Evolutionary conservation across 176 grass and related monocot species (phyloP).

Genomic region (Poa pratensis): DNA sequence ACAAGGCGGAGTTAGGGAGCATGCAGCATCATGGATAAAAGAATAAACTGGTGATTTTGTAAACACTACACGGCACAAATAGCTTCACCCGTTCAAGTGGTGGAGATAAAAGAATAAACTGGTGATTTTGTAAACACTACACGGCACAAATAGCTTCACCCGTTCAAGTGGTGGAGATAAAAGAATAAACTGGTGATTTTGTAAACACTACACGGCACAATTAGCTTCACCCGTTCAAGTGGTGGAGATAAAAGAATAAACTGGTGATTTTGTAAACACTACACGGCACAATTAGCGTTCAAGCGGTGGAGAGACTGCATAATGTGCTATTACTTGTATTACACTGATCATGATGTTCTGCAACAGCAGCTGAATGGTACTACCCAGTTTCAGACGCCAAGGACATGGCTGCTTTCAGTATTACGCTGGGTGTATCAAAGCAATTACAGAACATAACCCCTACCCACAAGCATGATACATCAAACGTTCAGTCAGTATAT

Average conservation of each 20-base stretch:
- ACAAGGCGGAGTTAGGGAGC: neutral
- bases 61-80: neutral
- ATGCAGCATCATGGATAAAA: neutral
- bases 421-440: neutral
- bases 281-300: neutral
- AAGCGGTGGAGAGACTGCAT: neutral
- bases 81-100: slow-evolving; percentile 12
- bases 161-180: too few species aligned
- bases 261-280: neutral
- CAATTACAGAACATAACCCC: neutral
- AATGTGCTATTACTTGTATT: neutral
- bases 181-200: neutral
- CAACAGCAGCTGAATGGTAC: neutral
- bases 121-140: neutral
- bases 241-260: neutral
- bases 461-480: neutral
- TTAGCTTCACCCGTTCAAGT: too few species aligned
- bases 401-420: neutral
- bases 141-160: slow-evolving; percentile 7
- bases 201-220: neutral
- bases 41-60: neutral
- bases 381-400: neutral
- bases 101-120: neutral
- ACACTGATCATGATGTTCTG: neutral
- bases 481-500: neutral